A percentile compares a stretch with the other conserved stretches of the same genome.
These are phyloP conservation scores for Citrus reticulata DNA, from an alignment of 345 rosid species.

Conservation along the genomic window DNA sequence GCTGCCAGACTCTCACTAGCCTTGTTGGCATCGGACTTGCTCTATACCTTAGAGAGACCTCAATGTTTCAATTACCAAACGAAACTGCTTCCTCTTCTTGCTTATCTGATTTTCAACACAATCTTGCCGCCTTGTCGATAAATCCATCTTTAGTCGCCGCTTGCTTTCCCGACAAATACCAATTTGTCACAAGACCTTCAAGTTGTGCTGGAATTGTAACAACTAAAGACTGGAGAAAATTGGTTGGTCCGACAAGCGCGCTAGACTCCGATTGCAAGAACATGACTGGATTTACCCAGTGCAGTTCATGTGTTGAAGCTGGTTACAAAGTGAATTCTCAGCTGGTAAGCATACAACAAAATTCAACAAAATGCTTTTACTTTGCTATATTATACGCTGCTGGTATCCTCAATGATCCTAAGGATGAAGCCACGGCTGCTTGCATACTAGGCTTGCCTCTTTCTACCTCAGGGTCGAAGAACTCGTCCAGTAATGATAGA, in stretches of 20 bases:
- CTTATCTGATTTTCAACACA: slow-evolving; percentile 32
- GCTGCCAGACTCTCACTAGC: slow-evolving; percentile 51
- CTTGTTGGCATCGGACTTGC: slow-evolving; percentile 55
- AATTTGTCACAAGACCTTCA: slow-evolving; percentile 34
- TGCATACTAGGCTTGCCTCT: slow-evolving; percentile 51
- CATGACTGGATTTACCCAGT: slow-evolving; percentile 28
- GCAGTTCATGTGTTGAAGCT: slow-evolving; percentile 51
- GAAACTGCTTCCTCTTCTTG: slow-evolving; percentile 31
- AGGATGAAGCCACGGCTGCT: slow-evolving; percentile 30
- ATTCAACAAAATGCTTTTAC: slow-evolving; percentile 38
- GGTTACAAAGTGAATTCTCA: slow-evolving; percentile 36
- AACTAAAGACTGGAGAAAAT: slow-evolving; percentile 39
- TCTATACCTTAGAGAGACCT: slow-evolving; percentile 38
- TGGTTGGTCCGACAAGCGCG: slow-evolving; percentile 26
- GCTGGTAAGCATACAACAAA: slow-evolving; percentile 25
- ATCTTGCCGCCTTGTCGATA: slow-evolving; percentile 29
- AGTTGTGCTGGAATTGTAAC: slow-evolving; percentile 42
- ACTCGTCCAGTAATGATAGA: slow-evolving; percentile 6
- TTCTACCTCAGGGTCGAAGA: background rate
- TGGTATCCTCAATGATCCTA: slow-evolving; percentile 48
- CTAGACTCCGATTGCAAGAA: slow-evolving; percentile 42
- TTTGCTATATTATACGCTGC: slow-evolving; percentile 42
- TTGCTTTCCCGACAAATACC: slow-evolving; percentile 35
- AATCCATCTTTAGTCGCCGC: slow-evolving; percentile 30
- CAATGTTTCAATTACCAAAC: slow-evolving; percentile 44